These are phyloP conservation scores for Wallacemonas sp. DNA, from an alignment of 208 protist genomes.

Conservation along the genomic window DNA sequence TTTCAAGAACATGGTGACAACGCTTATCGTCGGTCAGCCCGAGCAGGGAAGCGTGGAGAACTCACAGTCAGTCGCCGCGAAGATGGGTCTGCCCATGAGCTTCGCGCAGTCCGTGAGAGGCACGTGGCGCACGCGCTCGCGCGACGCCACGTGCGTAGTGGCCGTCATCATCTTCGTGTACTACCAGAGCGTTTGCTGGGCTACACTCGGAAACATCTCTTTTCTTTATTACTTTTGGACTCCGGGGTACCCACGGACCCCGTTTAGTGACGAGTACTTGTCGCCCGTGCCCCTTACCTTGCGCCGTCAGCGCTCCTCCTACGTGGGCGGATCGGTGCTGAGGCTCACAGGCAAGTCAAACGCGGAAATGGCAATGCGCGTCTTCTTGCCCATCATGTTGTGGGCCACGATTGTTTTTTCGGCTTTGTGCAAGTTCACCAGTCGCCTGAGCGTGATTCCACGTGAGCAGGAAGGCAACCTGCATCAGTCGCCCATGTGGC, in stretches of 20 bases:
- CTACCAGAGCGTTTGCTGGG: constrained; percentile 54
- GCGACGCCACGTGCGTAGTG: constrained; percentile 54
- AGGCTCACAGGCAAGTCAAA: not conserved
- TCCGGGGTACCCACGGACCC: not conserved
- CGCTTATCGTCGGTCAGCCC: constrained; percentile 34
- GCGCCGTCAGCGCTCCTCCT: not conserved
- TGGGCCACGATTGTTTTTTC: constrained; percentile 17
- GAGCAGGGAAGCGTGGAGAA: constrained; percentile 37
- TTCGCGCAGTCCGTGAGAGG: constrained; percentile 55
- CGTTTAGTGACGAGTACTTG: not conserved
- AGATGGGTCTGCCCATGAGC: constrained; percentile 32
- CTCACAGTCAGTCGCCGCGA: constrained; percentile 5
- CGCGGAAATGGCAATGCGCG: not conserved
- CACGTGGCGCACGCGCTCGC: constrained; percentile 54
- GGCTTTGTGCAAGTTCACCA: constrained; percentile 39
- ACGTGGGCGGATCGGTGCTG: constrained; percentile 3
- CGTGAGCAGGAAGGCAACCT: constrained; percentile 26
- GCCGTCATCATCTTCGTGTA: constrained; percentile 34
- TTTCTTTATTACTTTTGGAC: constrained; percentile 15
- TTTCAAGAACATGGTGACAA: constrained; percentile 63
- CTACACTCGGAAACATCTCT: constrained; percentile 37
- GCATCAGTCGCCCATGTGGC: constrained; percentile 56
- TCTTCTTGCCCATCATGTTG: constrained; percentile 31
- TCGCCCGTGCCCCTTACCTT: not conserved
- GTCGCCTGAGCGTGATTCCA: not conserved